Evolutionary conservation across 768 basidiomycete genomes (phyloP), one percentile per base, ranked within the genome.

Genomic region (Kwoniella pini): DNA sequence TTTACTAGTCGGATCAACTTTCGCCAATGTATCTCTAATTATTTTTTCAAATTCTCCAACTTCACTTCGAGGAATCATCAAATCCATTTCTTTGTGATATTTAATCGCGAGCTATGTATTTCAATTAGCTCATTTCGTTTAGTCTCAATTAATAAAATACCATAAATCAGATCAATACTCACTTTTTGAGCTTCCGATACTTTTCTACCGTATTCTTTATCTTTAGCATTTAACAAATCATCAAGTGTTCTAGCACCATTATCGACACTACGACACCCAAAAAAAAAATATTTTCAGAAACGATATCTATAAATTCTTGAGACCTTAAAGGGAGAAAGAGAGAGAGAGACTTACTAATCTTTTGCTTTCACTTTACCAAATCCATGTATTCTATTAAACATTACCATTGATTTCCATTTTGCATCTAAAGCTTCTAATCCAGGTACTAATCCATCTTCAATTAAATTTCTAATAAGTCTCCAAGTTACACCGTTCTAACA

Each of bases 401-500:
- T 46, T 11, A 72, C 66, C 15, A 67, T 64, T 0, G 69, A 63
- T 50, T 54, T 28, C 48, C 57, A 56, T 21, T 61, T 59, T 2
- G 68, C 64, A 17, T 55, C 54, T 3, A 75, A 44, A 4, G 26
- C 43, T 24, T 67, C 68, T 6, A 77, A 33, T 43, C 69, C 65
- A 19, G 69, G 60, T 4, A 67, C 60, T 10, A 70, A 57, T 4
- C 73, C 75, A 24, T 39, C 42, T n/a, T 62, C 54, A 22, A 72
- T 51, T 22, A 75, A 50, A 15, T 72, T 54, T 13, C 54, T 31
- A 33, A 77, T 70, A 30, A 70, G 27, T 38, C 70, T 54, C 74
- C 76, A 77, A 2, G 69, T 57, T 10, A 75, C 69, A 5, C 70
- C 67, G 59, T 77, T 74, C 72, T 77, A 57, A 22, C 26, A 54